phyloP scores from a whole-genome alignment of 257 asterid species.

The Solanum etuberosum region DNA sequence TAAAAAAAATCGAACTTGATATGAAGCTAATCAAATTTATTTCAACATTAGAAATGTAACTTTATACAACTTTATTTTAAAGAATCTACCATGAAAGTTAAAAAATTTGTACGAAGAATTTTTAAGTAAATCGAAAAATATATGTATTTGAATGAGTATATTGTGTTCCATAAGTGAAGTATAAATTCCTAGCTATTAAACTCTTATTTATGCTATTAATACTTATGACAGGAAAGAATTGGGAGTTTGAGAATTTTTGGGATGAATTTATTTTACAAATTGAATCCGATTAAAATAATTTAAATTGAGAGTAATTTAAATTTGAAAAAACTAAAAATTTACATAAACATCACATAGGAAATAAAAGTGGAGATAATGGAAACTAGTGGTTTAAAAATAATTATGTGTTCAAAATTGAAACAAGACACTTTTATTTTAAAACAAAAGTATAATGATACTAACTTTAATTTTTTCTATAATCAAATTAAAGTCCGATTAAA shows the following conservation, averaged over 20 bases:
- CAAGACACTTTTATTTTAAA: neutral
- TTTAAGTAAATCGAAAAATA: slow-evolving; percentile 2
- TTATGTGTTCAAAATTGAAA: neutral
- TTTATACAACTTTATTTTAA: slow-evolving; percentile 58
- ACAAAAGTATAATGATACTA: neutral
- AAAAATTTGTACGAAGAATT: slow-evolving; percentile 44
- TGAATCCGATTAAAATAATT: neutral
- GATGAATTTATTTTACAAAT: neutral
- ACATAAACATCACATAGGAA: too few species aligned
- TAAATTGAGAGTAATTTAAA: neutral
- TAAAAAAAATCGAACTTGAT: neutral
- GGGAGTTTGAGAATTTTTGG: neutral
- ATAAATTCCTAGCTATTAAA: neutral
- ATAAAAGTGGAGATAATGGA: neutral
- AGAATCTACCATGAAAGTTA: slow-evolving; percentile 53
- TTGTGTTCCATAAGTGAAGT: neutral
- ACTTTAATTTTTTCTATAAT: too few species aligned
- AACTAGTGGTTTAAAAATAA: neutral
- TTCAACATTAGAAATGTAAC: slow-evolving; percentile 37
- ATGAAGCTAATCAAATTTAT: neutral
- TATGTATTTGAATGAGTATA: slow-evolving; percentile 6
- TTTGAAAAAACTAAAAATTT: too few species aligned
- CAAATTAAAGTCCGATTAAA: too few species aligned
- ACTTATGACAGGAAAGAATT: neutral
- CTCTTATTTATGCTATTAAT: neutral